Conservation (phyloP, 2,329 filamentous ascomycete genomes). For the Aureobasidium sp. region DNA sequence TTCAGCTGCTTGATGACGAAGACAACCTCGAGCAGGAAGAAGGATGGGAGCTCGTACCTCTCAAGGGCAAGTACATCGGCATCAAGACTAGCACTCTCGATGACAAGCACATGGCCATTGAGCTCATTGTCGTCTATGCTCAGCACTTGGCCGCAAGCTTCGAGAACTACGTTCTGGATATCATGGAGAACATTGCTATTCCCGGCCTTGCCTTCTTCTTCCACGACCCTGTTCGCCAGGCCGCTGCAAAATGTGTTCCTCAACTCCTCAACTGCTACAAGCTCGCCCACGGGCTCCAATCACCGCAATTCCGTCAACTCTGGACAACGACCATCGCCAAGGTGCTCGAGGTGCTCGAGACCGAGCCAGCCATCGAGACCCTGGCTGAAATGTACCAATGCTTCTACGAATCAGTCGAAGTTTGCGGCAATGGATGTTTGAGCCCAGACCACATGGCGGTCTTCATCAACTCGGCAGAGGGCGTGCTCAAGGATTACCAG, state of each 20-base stretch:
- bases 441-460: constrained; percentile 68
- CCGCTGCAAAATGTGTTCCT: constrained; percentile 88
- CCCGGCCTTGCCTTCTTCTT: constrained; percentile 97
- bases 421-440: constrained; percentile 77
- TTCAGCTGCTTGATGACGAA: constrained; percentile 90
- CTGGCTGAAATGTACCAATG: constrained; percentile 99
- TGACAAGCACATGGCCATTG: constrained; percentile 99
- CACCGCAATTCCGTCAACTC: constrained; percentile 67
- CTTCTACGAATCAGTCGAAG: constrained; percentile 97
- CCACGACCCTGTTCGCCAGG: constrained; percentile 92
- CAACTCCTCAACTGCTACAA: constrained; percentile 91
- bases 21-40: constrained; percentile 93
- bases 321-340: constrained; percentile 85
- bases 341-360: constrained; percentile 83
- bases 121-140: constrained; percentile 93
- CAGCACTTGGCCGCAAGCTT: constrained; percentile 91
- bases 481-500: constrained; percentile 87
- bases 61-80: constrained; percentile 96
- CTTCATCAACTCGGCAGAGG: constrained; percentile 80
- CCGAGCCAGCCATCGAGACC: constrained; percentile 91
- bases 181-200: constrained; percentile 93
- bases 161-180: constrained; percentile 81
- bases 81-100: constrained; percentile 96
- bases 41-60: constrained; percentile 91
- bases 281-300: constrained; percentile 75